These are phyloP conservation scores for Phellopilus nigrolimitatus DNA, from an alignment of 1,284 basidiomycete genomes.

Conservation along the genomic window DNA sequence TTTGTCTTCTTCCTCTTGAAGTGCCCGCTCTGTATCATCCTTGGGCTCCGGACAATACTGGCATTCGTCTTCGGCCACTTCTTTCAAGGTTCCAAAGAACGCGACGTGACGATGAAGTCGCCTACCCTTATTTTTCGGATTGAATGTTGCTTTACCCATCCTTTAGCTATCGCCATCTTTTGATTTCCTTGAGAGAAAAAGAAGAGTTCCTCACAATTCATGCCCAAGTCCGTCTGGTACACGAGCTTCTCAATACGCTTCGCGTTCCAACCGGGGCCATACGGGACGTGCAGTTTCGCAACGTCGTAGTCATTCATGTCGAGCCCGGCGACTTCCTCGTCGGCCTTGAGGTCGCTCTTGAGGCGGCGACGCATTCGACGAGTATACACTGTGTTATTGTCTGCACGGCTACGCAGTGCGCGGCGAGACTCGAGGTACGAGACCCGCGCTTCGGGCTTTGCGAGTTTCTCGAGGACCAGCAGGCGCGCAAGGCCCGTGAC, in stretches of 20 bases:
- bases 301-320: constrained; percentile 61
- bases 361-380: constrained; percentile 29
- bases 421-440: constrained; percentile 43
- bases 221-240: constrained; percentile 52
- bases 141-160: constrained; percentile 51
- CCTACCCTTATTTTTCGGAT: constrained; percentile 54
- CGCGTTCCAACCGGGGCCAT: constrained; percentile 58
- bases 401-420: constrained; percentile 43
- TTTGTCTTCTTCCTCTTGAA: constrained; percentile 49
- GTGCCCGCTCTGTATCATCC: constrained; percentile 44
- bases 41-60: constrained; percentile 50
- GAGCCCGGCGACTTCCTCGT: constrained; percentile 36
- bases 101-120: constrained; percentile 57
- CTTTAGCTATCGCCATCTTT: neutral
- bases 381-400: constrained; percentile 22
- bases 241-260: constrained; percentile 52
- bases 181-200: neutral
- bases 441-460: constrained; percentile 37
- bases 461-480: constrained; percentile 52
- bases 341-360: constrained; percentile 48
- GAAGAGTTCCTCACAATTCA: constrained; percentile 55
- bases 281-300: constrained; percentile 52
- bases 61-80: constrained; percentile 56
- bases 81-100: constrained; percentile 53
- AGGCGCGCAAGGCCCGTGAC: constrained; percentile 55